Conservation (phyloP, 2,329 filamentous ascomycete species). For the Acrocalymma vagum region DNA sequence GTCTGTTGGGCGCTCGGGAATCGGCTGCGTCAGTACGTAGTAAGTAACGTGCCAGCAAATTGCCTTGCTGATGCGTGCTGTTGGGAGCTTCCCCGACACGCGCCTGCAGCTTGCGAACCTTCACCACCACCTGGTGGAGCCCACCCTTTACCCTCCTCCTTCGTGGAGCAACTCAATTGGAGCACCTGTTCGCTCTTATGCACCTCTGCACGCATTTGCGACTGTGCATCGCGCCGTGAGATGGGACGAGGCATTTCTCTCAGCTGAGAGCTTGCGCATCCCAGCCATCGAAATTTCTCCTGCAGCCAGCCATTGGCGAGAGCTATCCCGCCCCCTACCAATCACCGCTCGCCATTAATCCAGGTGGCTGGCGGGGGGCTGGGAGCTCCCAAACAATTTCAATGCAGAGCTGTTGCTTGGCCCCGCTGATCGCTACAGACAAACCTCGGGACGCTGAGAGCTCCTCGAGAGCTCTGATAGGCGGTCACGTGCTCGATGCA, state of each 20-base stretch:
- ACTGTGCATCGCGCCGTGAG: too few relatives aligned
- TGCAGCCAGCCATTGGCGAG: constrained; percentile 26
- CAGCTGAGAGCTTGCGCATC: constrained; percentile 38
- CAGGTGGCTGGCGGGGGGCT: neutral
- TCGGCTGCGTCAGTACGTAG: constrained; percentile 15
- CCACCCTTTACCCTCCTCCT: constrained; percentile 22
- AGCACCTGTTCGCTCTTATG: constrained; percentile 25
- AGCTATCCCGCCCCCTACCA: constrained; percentile 2
- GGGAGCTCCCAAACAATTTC: too few relatives aligned
- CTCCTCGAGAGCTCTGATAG: too few relatives aligned
- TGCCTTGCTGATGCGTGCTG: constrained; percentile 14
- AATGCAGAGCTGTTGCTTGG: too few relatives aligned
- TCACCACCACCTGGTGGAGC: constrained; percentile 24
- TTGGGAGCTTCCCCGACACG: constrained; percentile 24
- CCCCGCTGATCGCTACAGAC: too few relatives aligned
- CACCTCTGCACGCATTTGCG: constrained; percentile 26
- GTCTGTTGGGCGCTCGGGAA: too few relatives aligned
- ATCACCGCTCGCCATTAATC: constrained; percentile 10
- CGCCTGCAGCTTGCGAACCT: constrained; percentile 23
- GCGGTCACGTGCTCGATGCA: neutral
- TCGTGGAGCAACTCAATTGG: constrained; percentile 47
- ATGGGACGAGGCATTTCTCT: constrained; percentile 37
- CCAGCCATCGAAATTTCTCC: constrained; percentile 36
- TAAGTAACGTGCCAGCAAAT: constrained; percentile 13
- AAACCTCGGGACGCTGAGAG: too few relatives aligned